Evolutionary conservation across 2,329 filamentous ascomycete species (phyloP), one percentile per base, ranked within the genome.

Genomic region (Colletotrichum simmondsii): DNA sequence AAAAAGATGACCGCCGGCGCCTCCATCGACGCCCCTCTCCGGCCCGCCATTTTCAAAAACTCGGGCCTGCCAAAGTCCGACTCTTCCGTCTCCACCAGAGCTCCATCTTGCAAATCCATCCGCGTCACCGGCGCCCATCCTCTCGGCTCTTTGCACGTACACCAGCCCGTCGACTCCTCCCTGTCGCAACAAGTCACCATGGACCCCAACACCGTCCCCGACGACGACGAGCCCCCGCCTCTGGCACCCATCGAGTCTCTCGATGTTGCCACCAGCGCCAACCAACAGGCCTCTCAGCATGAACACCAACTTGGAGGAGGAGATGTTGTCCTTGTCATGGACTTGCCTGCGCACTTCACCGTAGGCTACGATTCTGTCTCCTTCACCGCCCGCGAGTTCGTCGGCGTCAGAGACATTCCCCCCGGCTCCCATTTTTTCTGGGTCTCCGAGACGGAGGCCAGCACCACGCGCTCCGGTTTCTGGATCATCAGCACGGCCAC

Each of bases 401-500:
- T 82, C 8, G 90, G 90, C 24, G 83, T 92, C 70, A 85, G 85
- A 26, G 84, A 89, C 67, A 82, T 92, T 30, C 88, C 89, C 0
- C 77, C 83, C 0, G 91, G 91, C 0, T 79, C 87, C 16, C 91
- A 92, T 77, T 87, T 92, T 71, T 82, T 92, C 70, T 92, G 90
- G 89, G 85, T 88, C 32, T 84, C 89, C 2, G 84, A 88, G 26
- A 83, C 85, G 0, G 82, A 83, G 2, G 82, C 83, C 22, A 82
- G 85, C 22, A 88, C 88, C 2, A 80, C 85, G 35, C 85, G 90
- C 4, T 87, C 84, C 67, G 91, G 89, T 5, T 90, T 88, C 77
- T 92, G 90, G 90, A 83, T 92, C 67, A 79, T 85, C 56, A 83
- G 84, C 0, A 80, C 79, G 1, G 76, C 79, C 12, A 73, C 73